Evolutionary conservation across 1,139 yeast species (phyloP).

Genomic region (Blastobotrys serpentis): DNA sequence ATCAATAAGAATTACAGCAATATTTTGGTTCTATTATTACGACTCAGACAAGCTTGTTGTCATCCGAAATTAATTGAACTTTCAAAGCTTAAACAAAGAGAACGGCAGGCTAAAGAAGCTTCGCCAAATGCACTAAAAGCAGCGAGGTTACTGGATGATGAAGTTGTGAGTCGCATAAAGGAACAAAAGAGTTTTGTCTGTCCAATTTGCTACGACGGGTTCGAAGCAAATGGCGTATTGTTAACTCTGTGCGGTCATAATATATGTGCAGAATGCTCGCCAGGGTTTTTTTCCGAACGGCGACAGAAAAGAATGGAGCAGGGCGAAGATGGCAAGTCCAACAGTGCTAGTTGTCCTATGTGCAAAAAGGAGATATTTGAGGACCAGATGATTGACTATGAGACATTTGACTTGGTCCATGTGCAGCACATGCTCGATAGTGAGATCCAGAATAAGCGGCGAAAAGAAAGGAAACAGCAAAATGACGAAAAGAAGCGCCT

Average conservation of each 20-base stretch:
- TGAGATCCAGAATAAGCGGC: conserved; percentile 24
- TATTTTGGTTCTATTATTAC: conserved; percentile 67
- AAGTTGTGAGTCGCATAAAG: conserved; percentile 24
- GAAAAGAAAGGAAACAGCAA: conserved; percentile 10
- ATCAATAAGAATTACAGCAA: conserved; percentile 47
- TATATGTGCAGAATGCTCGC: conserved; percentile 35
- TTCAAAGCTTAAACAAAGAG: conserved; percentile 42
- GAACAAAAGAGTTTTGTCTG: conserved; percentile 49
- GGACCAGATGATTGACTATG: conserved; percentile 26
- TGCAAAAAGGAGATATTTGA: conserved; percentile 27
- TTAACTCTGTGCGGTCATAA: conserved; percentile 37
- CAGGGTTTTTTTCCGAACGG: conserved; percentile 22
- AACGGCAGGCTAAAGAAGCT: conserved; percentile 8
- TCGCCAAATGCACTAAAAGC: conserved; percentile 22
- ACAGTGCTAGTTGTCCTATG: conserved; percentile 15
- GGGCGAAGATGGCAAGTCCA: conserved; percentile 5
- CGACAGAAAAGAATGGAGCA: neutral
- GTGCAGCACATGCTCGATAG: conserved; percentile 25
- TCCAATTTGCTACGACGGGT: conserved; percentile 64
- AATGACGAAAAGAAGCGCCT: conserved; percentile 11
- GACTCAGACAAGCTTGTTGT: conserved; percentile 89
- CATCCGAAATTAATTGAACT: conserved; percentile 74
- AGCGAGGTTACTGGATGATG: conserved; percentile 22
- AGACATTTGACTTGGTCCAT: conserved; percentile 31
- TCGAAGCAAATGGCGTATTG: conserved; percentile 47